Percentiles rank a stretch among this genome's conserved stretches.
phyloP scores from a whole-genome alignment of 2,329 filamentous ascomycete species.

The Diaporthe eres region DNA sequence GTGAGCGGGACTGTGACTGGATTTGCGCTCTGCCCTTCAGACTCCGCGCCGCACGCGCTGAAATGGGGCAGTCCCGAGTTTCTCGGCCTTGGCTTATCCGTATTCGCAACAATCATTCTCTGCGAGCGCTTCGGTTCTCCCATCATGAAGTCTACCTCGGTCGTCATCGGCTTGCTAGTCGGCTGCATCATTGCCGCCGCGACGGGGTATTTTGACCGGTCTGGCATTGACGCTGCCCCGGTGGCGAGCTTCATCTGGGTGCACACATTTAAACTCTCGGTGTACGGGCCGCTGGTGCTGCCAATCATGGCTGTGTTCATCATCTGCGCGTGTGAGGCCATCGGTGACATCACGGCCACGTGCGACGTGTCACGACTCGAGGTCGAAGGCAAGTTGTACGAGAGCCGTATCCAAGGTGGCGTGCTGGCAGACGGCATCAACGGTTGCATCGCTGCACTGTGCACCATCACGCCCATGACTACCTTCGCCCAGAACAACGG shows the following conservation, averaged over 20 bases:
- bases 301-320: slow-evolving; percentile 79
- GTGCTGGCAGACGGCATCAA: slow-evolving; percentile 84
- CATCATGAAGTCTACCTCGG: slow-evolving; percentile 86
- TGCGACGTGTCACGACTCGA: slow-evolving; percentile 85
- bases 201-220: slow-evolving; percentile 82
- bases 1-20: slow-evolving; percentile 63
- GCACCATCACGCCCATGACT: slow-evolving; percentile 85
- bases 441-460: slow-evolving; percentile 80
- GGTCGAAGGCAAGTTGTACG: slow-evolving; percentile 79
- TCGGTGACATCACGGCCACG: slow-evolving; percentile 85
- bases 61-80: slow-evolving; percentile 86
- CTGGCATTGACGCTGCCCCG: slow-evolving; percentile 79
- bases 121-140: slow-evolving; percentile 86
- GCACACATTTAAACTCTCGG: slow-evolving; percentile 78
- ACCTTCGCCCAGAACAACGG: slow-evolving; percentile 90
- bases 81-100: slow-evolving; percentile 83
- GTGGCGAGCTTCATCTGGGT: slow-evolving; percentile 84
- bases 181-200: slow-evolving; percentile 86
- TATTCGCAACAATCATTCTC: slow-evolving; percentile 84
- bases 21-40: slow-evolving; percentile 76
- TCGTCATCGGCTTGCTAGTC: slow-evolving; percentile 79
- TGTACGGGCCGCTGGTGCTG: slow-evolving; percentile 82
- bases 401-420: slow-evolving; percentile 84
- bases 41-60: slow-evolving; percentile 77
- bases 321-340: slow-evolving; percentile 83